Evolutionary conservation across 257 asterid genomes (phyloP).

Genomic region (Nicotiana undulata): DNA sequence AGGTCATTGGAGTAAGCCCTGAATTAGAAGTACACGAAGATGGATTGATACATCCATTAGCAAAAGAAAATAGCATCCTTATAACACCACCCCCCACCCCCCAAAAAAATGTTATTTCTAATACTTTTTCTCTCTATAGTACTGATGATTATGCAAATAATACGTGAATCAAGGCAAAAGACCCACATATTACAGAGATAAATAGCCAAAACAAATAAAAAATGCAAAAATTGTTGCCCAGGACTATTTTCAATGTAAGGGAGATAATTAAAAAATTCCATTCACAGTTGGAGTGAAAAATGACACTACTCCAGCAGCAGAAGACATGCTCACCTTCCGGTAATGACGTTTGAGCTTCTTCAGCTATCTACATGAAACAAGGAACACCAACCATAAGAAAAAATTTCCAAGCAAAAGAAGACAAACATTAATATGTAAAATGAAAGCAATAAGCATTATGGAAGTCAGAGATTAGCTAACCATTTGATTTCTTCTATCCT

Average conservation of each 20-base stretch:
- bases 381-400: neutral
- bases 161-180: neutral
- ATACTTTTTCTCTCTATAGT: neutral
- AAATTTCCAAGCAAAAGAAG: neutral
- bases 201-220: neutral
- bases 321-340: conserved; percentile 47
- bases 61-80: neutral
- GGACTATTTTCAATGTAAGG: neutral
- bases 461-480: conserved; percentile 29
- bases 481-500: conserved; percentile 30
- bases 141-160: neutral
- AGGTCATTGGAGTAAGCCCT: neutral
- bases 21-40: neutral
- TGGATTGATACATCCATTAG: neutral
- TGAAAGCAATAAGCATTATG: neutral
- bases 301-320: conserved; percentile 7
- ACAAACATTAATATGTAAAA: neutral
- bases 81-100: neutral
- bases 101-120: neutral
- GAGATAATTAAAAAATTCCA: neutral
- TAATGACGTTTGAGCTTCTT: conserved; percentile 38
- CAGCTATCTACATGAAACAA: conserved; percentile 39
- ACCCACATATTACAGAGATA: neutral
- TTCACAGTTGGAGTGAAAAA: neutral
- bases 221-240: neutral